Evolutionary conservation across 1,284 basidiomycete species (phyloP).

Genomic region (Tilletiopsis washingtonensis): DNA sequence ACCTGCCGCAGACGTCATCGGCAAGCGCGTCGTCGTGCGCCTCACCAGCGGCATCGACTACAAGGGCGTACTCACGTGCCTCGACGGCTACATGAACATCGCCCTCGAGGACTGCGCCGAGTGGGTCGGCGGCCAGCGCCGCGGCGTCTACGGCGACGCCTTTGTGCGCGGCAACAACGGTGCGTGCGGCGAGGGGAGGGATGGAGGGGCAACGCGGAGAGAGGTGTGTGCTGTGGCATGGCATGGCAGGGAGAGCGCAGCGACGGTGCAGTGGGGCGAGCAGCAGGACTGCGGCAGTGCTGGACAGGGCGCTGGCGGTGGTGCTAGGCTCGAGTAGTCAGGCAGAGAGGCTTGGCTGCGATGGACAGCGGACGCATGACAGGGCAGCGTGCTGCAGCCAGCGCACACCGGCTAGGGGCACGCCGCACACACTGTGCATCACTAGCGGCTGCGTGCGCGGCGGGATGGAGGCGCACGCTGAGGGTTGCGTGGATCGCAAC

Average conservation of each 20-base stretch:
- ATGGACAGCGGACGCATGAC: not conserved
- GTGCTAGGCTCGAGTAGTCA: too few species aligned
- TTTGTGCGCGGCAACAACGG: constrained; percentile 97
- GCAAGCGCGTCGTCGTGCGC: constrained; percentile 85
- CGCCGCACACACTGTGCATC: too few species aligned
- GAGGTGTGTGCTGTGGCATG: too few species aligned
- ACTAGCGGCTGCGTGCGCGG: too few species aligned
- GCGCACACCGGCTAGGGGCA: too few species aligned
- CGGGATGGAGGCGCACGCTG: too few species aligned
- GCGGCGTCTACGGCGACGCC: constrained; percentile 84
- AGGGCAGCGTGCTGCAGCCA: not conserved
- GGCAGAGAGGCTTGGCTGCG: too few species aligned
- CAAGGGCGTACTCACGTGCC: constrained; percentile 82
- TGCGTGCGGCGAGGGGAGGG: constrained; percentile 48
- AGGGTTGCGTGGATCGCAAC: too few species aligned
- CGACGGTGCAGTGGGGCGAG: too few species aligned
- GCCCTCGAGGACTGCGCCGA: constrained; percentile 94
- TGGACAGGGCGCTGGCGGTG: too few species aligned
- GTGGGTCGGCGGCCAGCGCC: constrained; percentile 74
- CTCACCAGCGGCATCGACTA: constrained; percentile 96
- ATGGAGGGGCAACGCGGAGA: not conserved
- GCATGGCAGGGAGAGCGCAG: not conserved
- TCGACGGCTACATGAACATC: constrained; percentile 93
- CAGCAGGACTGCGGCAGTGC: too few species aligned
- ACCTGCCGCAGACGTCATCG: constrained; percentile 68